Conservation (phyloP, 345 rosid species). For the Citrus inodora region DNA sequence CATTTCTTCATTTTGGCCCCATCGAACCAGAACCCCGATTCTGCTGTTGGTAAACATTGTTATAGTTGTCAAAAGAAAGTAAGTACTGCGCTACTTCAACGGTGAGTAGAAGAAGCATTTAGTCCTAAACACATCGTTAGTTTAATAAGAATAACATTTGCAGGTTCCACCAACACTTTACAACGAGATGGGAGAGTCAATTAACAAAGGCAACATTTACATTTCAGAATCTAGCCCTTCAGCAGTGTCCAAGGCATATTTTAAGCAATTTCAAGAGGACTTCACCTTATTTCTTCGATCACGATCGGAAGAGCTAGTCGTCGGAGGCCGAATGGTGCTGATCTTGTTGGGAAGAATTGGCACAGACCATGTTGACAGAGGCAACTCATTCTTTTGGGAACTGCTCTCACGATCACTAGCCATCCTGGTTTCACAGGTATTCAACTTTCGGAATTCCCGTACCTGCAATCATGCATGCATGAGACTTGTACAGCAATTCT, state of each 20-base stretch:
- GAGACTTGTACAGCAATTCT: not conserved
- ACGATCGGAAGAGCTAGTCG: slow-evolving; percentile 55
- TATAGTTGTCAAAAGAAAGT: not conserved
- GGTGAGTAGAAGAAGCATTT: not conserved
- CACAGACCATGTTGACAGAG: slow-evolving; percentile 64
- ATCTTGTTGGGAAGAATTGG: slow-evolving; percentile 68
- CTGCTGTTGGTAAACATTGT: not conserved
- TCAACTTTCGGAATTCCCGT: not conserved
- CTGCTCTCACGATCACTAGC: slow-evolving; percentile 59
- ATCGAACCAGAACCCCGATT: not conserved
- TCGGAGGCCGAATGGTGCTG: slow-evolving; percentile 67
- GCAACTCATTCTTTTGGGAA: slow-evolving; percentile 84
- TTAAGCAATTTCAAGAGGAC: slow-evolving; percentile 65
- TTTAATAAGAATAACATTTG: not conserved
- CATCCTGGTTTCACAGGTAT: slow-evolving; percentile 51
- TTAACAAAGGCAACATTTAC: slow-evolving; percentile 65
- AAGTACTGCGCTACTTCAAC: not conserved
- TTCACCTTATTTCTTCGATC: slow-evolving; percentile 58
- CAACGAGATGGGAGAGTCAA: slow-evolving; percentile 59
- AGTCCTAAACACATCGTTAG: not conserved
- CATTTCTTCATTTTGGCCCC: too few species aligned
- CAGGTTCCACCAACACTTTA: slow-evolving; percentile 71
- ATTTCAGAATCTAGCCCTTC: slow-evolving; percentile 64
- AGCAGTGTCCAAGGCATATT: slow-evolving; percentile 59
- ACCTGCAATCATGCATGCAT: not conserved